Evolutionary conservation across 768 basidiomycete species (phyloP).

Genomic region (Agaricus sinodeliciosus): DNA sequence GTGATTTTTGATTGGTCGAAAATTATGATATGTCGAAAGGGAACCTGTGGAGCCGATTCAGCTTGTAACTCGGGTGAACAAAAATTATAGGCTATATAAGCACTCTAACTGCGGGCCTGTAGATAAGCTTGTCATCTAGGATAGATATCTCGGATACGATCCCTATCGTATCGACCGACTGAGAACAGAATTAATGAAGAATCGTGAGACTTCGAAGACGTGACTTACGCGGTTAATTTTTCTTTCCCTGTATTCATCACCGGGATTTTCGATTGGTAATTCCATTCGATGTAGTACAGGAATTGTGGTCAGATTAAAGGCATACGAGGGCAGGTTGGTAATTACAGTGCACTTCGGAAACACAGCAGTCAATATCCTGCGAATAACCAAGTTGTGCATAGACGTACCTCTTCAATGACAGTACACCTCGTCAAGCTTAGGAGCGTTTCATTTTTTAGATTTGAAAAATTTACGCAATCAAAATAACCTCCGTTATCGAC

Average conservation of each 20-base stretch:
- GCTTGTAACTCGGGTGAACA: no score
- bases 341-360: background rate
- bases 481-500: background rate
- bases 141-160: background rate
- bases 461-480: background rate
- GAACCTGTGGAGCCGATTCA: background rate
- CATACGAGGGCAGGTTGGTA: background rate
- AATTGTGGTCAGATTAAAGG: background rate
- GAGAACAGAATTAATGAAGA: background rate
- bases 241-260: no score
- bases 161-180: background rate
- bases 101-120: no score
- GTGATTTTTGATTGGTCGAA: background rate
- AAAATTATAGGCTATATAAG: no score
- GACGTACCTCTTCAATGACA: background rate
- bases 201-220: no score
- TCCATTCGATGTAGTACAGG: background rate
- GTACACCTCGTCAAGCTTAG: background rate
- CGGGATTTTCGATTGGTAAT: background rate
- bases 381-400: background rate
- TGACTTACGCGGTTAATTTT: no score
- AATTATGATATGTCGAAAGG: background rate
- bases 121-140: background rate
- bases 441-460: background rate
- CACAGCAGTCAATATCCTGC: background rate